phyloP scores from a whole-genome alignment of 768 basidiomycete species.

The Tephrocybe sp. region DNA sequence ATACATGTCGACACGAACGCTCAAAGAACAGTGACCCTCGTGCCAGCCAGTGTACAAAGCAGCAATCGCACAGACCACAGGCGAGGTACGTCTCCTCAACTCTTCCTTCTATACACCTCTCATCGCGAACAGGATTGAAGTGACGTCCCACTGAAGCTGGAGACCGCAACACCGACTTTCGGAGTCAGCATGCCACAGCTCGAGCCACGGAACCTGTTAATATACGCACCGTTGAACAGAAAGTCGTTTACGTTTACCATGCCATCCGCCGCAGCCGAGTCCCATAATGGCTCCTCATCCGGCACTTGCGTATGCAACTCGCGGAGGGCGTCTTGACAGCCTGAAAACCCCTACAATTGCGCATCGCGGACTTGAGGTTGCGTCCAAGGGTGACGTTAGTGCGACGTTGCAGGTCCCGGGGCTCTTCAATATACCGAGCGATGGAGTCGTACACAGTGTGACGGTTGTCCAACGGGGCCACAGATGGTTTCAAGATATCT shows the following conservation, averaged over 20 bases:
- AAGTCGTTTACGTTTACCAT: no score
- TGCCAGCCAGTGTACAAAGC: slow-evolving; percentile 48
- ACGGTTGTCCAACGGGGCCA: slow-evolving; percentile 26
- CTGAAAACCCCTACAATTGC: no score
- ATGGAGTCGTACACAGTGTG: slow-evolving; percentile 25
- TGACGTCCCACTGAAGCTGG: slow-evolving; percentile 40
- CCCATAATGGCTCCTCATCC: no score
- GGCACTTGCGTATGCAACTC: no score
- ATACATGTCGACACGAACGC: slow-evolving; percentile 37
- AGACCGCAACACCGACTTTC: slow-evolving; percentile 43
- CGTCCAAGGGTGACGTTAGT: slow-evolving; percentile 24
- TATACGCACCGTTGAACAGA: slow-evolving; percentile 1
- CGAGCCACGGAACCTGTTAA: slow-evolving; percentile 35
- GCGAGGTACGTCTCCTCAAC: slow-evolving; percentile 30
- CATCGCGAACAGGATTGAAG: slow-evolving; percentile 34
- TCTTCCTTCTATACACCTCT: neutral
- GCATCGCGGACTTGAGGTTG: neutral
- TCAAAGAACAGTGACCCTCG: slow-evolving; percentile 30
- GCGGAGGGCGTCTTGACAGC: no score
- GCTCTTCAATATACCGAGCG: slow-evolving; percentile 24
- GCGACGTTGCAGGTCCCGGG: slow-evolving; percentile 28
- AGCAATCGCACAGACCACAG: slow-evolving; percentile 37
- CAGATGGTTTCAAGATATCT: no score
- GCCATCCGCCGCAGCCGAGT: no score
- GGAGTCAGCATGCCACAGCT: slow-evolving; percentile 37